These are phyloP conservation scores for Ophiobolus disseminans DNA, from an alignment of 2,329 filamentous ascomycete species.

Conservation along the genomic window DNA sequence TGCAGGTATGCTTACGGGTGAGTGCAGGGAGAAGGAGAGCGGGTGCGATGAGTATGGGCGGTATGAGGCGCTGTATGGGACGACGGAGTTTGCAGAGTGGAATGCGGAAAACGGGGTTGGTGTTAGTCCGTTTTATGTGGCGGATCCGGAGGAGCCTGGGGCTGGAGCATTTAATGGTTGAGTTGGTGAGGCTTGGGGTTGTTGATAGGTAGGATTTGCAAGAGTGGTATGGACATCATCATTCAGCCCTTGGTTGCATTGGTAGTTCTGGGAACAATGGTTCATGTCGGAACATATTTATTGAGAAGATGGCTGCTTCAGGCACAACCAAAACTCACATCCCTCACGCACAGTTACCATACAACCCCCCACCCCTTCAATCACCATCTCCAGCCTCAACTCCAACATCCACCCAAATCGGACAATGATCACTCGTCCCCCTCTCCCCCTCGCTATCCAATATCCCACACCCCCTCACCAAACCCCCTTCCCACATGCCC, in stretches of 20 bases:
- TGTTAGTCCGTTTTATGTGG: slow-evolving; percentile 30
- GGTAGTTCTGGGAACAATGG: too few species aligned
- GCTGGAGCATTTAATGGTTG: too few species aligned
- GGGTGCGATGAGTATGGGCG: slow-evolving; percentile 36
- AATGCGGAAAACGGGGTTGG: slow-evolving; percentile 41
- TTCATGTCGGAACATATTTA: too few species aligned
- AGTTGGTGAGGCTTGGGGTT: too few species aligned
- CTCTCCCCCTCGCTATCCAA: slow-evolving; percentile 54
- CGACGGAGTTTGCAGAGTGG: slow-evolving; percentile 35
- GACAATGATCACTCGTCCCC: slow-evolving; percentile 62
- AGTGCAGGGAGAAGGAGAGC: slow-evolving; percentile 31
- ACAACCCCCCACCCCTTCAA: too few species aligned
- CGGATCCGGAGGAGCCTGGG: too few species aligned
- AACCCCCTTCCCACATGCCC: slow-evolving; percentile 48
- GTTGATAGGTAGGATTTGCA: too few species aligned
- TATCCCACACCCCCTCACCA: slow-evolving; percentile 50
- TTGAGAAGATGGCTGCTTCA: too few species aligned
- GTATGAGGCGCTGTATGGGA: slow-evolving; percentile 42
- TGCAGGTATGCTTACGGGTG: slow-evolving; percentile 33
- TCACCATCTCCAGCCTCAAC: neutral
- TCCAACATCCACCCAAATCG: slow-evolving; percentile 53
- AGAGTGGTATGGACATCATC: too few species aligned
- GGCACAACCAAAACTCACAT: too few species aligned
- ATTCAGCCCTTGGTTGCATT: too few species aligned
- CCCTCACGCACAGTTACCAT: too few species aligned